Percentiles rank a stretch among this genome's conserved stretches.
These are phyloP conservation scores for Aspergillus eucalypticola DNA, from an alignment of 2,329 filamentous ascomycete genomes.

Conservation along the genomic window DNA sequence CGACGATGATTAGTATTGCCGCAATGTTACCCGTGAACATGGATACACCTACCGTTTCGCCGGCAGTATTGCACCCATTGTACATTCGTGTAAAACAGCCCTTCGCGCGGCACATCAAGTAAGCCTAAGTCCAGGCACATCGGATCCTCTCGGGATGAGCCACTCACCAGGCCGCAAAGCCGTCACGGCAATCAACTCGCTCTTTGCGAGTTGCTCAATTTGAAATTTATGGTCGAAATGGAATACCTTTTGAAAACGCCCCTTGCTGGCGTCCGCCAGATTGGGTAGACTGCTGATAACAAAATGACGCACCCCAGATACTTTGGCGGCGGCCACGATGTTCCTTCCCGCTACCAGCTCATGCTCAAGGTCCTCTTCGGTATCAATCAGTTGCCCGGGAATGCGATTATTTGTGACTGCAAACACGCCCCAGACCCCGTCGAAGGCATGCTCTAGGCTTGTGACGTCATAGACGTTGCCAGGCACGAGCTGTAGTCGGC, in stretches of 20 bases:
- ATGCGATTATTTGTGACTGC: slow-evolving; percentile 17
- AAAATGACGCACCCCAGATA: slow-evolving; percentile 16
- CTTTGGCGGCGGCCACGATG: slow-evolving; percentile 20
- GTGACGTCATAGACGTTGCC: slow-evolving; percentile 14
- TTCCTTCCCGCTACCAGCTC: slow-evolving; percentile 22
- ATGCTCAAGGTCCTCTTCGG: slow-evolving; percentile 21
- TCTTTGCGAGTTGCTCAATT: slow-evolving; percentile 17
- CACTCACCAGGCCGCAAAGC: slow-evolving; percentile 18
- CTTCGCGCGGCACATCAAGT: background rate
- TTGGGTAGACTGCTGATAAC: slow-evolving; percentile 24
- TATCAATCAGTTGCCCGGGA: slow-evolving; percentile 11
- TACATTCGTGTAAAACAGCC: slow-evolving; percentile 21
- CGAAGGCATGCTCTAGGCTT: slow-evolving; percentile 14
- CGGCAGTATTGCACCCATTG: slow-evolving; percentile 15
- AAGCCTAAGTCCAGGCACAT: background rate
- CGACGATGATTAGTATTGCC: background rate
- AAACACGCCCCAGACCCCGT: slow-evolving; percentile 21
- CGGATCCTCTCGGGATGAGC: background rate
- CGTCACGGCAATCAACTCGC: slow-evolving; percentile 16
- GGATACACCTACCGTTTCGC: background rate
- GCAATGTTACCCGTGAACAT: background rate
- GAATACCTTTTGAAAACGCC: slow-evolving; percentile 14
- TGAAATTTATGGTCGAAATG: slow-evolving; percentile 21
- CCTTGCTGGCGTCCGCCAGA: slow-evolving; percentile 10
- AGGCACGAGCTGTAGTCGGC: slow-evolving; percentile 9